phyloP scores from a whole-genome alignment of 345 rosid species.

The Citrus glauca region DNA sequence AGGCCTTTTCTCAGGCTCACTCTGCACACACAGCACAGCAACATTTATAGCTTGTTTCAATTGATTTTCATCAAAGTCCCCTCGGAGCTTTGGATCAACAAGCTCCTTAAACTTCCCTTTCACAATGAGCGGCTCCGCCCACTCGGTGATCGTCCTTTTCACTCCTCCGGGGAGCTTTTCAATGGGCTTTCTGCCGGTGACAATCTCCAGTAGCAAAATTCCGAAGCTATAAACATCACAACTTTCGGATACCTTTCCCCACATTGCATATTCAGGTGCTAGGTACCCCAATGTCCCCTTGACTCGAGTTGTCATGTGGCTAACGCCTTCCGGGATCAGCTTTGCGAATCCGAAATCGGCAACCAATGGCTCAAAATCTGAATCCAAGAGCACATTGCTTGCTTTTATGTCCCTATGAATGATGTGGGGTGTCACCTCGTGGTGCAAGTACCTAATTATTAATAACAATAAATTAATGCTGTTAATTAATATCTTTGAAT shows the following conservation, averaged over 20 bases:
- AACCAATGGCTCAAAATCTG: conserved; percentile 77
- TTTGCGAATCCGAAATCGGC: conserved; percentile 86
- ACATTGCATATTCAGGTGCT: conserved; percentile 82
- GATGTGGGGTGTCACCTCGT: conserved; percentile 59
- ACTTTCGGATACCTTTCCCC: conserved; percentile 75
- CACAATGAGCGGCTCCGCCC: conserved; percentile 66
- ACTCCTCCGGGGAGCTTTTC: conserved; percentile 64
- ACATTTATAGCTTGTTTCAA: conserved; percentile 51
- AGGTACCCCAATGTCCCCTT: conserved; percentile 81
- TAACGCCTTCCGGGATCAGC: conserved; percentile 74
- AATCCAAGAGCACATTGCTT: conserved; percentile 61
- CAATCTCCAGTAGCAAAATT: conserved; percentile 64
- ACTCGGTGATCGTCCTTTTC: conserved; percentile 66
- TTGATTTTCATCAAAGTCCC: conserved; percentile 60
- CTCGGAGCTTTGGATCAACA: conserved; percentile 64
- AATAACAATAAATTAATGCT: not conserved
- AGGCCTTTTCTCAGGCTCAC: conserved; percentile 63
- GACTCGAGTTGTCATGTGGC: conserved; percentile 70
- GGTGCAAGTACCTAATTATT: conserved; percentile 54
- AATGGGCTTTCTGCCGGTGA: conserved; percentile 72
- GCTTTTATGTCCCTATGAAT: conserved; percentile 63
- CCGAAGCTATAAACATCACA: conserved; percentile 94
- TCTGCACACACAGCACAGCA: conserved; percentile 69
- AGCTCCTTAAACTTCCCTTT: conserved; percentile 59
- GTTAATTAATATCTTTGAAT: not conserved